phyloP scores from a whole-genome alignment of 495 filamentous ascomycete species.

The Penicillium atrosanguineum region DNA sequence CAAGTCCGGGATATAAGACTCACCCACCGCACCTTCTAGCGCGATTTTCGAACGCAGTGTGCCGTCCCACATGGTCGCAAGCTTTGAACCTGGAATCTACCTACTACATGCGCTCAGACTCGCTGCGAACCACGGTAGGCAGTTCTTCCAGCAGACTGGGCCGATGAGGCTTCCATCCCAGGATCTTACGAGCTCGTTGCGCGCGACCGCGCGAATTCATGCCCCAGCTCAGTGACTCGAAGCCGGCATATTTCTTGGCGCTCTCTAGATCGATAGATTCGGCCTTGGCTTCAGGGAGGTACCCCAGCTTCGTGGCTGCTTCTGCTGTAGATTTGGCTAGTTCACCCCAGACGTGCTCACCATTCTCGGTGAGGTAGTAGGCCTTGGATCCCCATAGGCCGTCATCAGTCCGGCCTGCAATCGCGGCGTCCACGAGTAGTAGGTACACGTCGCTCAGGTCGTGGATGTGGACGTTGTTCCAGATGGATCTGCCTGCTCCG shows the following conservation, averaged over 20 bases:
- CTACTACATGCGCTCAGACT: slow-evolving; percentile 16
- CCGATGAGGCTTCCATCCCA: slow-evolving; percentile 59
- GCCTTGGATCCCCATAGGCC: slow-evolving; percentile 67
- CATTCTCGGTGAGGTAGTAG: slow-evolving; percentile 72
- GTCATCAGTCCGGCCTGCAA: slow-evolving; percentile 41
- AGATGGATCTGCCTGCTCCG: slow-evolving; percentile 55
- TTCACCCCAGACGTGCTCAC: slow-evolving; percentile 65
- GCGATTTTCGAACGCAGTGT: not conserved
- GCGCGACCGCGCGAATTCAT: slow-evolving; percentile 59
- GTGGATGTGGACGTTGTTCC: slow-evolving; percentile 67
- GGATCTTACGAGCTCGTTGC: slow-evolving; percentile 53
- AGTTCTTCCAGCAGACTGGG: slow-evolving; percentile 51
- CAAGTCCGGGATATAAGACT: slow-evolving; percentile 9
- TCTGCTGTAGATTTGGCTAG: slow-evolving; percentile 55
- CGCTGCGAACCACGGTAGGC: slow-evolving; percentile 39
- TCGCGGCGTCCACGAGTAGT: slow-evolving; percentile 61
- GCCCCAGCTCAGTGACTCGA: slow-evolving; percentile 46
- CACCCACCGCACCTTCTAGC: slow-evolving; percentile 3
- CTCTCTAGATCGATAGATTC: slow-evolving; percentile 26
- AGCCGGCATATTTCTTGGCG: slow-evolving; percentile 30
- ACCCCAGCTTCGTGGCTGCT: slow-evolving; percentile 56
- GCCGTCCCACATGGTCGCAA: not conserved
- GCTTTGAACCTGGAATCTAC: not conserved
- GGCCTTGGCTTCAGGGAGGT: slow-evolving; percentile 53
- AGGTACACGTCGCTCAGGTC: slow-evolving; percentile 64